Conservation (phyloP, 768 basidiomycete species). For the Termitomyces eurrhizus region DNA sequence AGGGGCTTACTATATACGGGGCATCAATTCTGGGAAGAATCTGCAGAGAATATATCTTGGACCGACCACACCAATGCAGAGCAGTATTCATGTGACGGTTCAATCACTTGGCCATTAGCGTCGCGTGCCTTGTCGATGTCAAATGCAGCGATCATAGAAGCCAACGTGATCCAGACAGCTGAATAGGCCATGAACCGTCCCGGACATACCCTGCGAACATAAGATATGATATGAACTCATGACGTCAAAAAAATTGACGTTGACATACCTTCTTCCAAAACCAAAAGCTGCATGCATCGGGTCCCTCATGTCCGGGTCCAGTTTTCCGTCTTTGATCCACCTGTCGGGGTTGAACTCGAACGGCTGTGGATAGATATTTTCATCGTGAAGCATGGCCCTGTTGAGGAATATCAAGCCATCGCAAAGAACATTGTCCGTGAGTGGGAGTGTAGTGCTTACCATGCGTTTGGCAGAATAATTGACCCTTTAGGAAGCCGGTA, state of each 20-base stretch:
- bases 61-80: constrained; percentile 10
- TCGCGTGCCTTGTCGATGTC: constrained; percentile 20
- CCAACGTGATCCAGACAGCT: constrained; percentile 26
- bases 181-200: constrained; percentile 29
- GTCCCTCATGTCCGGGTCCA: constrained; percentile 15
- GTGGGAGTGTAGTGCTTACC: constrained; percentile 16
- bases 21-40: too few species aligned
- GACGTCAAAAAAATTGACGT: background rate
- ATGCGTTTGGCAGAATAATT: constrained; percentile 26
- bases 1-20: constrained; percentile 20
- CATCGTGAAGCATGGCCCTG: constrained; percentile 33
- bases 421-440: too few species aligned
- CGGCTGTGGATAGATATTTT: constrained; percentile 27
- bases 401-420: background rate
- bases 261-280: constrained; percentile 18
- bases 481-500: constrained; percentile 30
- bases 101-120: constrained; percentile 14
- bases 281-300: constrained; percentile 13
- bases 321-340: constrained; percentile 25
- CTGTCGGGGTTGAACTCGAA: constrained; percentile 31
- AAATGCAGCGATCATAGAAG: constrained; percentile 26
- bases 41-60: background rate
- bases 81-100: constrained; percentile 11
- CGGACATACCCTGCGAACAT: constrained; percentile 22
- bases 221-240: background rate